Evolutionary conservation across 257 asterid genomes (phyloP).

Genomic region (Ilex aquifolium): DNA sequence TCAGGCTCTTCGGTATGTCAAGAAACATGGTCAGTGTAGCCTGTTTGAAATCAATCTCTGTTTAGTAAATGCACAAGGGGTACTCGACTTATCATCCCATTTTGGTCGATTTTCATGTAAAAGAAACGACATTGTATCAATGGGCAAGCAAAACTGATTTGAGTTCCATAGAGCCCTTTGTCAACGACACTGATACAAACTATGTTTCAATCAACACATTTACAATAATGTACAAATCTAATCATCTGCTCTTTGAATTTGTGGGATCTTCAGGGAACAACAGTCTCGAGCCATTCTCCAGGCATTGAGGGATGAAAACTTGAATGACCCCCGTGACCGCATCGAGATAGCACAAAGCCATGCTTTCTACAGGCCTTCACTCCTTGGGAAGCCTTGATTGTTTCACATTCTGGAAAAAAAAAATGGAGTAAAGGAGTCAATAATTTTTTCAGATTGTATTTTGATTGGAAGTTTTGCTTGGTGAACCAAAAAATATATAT

Average conservation of each 20-base stretch:
- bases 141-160: not conserved
- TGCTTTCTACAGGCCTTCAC: constrained; percentile 89
- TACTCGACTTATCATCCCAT: not conserved
- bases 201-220: not conserved
- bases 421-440: constrained; percentile 8
- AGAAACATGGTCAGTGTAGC: no score
- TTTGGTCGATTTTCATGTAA: not conserved
- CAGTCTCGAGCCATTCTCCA: constrained; percentile 58
- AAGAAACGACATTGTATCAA: not conserved
- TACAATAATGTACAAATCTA: not conserved
- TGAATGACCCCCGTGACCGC: constrained; percentile 87
- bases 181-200: not conserved
- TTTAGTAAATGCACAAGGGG: not conserved
- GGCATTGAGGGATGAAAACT: constrained; percentile 74
- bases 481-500: no score
- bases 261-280: constrained; percentile 48
- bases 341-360: constrained; percentile 83
- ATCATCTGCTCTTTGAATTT: no score
- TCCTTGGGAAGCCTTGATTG: constrained; percentile 46
- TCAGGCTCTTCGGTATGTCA: no score
- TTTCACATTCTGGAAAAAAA: not conserved
- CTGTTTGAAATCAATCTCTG: no score
- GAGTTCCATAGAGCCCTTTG: no score
- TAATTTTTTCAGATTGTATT: constrained; percentile 7
- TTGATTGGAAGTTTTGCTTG: not conserved